Evolutionary conservation across 2,329 filamentous ascomycete genomes (phyloP).

Genomic region (Sclerotinia glacialis): DNA sequence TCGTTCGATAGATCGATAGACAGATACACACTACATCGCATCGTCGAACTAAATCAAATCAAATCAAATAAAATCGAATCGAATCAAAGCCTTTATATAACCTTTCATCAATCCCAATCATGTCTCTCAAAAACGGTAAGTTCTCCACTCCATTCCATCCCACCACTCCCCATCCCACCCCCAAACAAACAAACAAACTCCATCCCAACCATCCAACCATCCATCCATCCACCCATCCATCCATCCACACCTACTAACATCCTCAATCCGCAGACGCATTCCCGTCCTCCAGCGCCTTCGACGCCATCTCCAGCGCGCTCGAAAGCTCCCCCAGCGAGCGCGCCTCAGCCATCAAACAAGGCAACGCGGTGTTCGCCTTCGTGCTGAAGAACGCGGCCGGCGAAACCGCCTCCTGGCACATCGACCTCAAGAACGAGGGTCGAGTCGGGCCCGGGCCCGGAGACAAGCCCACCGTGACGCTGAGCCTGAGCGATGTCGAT

Average conservation of each 20-base stretch:
- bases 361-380: constrained; percentile 84
- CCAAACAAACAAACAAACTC: neutral
- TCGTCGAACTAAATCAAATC: neutral
- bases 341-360: constrained; percentile 87
- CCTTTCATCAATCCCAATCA: neutral
- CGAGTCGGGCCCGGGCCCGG: constrained; percentile 74
- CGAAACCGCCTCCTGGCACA: constrained; percentile 83
- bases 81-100: neutral
- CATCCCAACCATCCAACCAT: no score
- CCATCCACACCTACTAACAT: neutral
- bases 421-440: constrained; percentile 91
- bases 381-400: constrained; percentile 83
- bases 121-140: constrained; percentile 22
- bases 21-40: neutral
- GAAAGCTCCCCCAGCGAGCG: constrained; percentile 66
- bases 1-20: neutral
- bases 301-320: constrained; percentile 75
- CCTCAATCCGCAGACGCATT: constrained; percentile 62
- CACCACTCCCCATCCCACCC: no score
- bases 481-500: constrained; percentile 78
- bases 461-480: constrained; percentile 84
- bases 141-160: neutral
- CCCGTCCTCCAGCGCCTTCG: constrained; percentile 88
- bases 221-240: neutral
- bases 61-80: no score